A percentile compares a stretch with the other conserved stretches of the same genome.
Evolutionary conservation across 2,329 filamentous ascomycete species (phyloP).

Genomic region (Pseudocercospora musae): DNA sequence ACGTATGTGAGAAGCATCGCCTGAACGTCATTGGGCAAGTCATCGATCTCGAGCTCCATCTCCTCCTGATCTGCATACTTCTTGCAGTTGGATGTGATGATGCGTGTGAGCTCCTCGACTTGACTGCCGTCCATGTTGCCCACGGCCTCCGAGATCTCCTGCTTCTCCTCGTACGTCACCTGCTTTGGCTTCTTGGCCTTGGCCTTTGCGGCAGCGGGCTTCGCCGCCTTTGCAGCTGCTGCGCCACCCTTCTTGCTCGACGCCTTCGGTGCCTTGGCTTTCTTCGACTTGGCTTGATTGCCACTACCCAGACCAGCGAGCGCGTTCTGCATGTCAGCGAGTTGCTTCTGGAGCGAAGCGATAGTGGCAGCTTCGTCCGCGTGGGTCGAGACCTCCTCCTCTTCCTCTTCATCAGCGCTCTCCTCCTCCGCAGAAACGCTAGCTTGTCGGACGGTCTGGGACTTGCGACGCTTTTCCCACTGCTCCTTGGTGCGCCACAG

Average conservation of each 20-base stretch:
- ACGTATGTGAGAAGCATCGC: conserved; percentile 56
- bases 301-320: conserved; percentile 45
- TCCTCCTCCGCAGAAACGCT: conserved; percentile 67
- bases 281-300: conserved; percentile 42
- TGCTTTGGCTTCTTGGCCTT: conserved; percentile 61
- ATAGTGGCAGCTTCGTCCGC: conserved; percentile 52
- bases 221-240: conserved; percentile 40
- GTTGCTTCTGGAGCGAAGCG: conserved; percentile 67
- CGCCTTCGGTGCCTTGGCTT: conserved; percentile 26
- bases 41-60: conserved; percentile 64
- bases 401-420: conserved; percentile 62
- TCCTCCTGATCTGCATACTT: conserved; percentile 61
- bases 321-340: conserved; percentile 50
- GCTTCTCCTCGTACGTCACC: conserved; percentile 78
- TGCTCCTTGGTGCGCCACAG: conserved; percentile 76
- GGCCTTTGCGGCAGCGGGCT: conserved; percentile 36
- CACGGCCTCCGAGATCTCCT: conserved; percentile 65
- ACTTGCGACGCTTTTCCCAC: conserved; percentile 75
- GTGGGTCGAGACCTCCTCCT: conserved; percentile 49
- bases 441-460: conserved; percentile 62
- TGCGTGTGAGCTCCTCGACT: conserved; percentile 75
- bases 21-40: conserved; percentile 54
- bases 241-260: conserved; percentile 18
- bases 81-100: conserved; percentile 82
- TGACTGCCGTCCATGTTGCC: conserved; percentile 69